Evolutionary conservation across 768 basidiomycete genomes (phyloP).

Genomic region (Fibroporia radiculosa): DNA sequence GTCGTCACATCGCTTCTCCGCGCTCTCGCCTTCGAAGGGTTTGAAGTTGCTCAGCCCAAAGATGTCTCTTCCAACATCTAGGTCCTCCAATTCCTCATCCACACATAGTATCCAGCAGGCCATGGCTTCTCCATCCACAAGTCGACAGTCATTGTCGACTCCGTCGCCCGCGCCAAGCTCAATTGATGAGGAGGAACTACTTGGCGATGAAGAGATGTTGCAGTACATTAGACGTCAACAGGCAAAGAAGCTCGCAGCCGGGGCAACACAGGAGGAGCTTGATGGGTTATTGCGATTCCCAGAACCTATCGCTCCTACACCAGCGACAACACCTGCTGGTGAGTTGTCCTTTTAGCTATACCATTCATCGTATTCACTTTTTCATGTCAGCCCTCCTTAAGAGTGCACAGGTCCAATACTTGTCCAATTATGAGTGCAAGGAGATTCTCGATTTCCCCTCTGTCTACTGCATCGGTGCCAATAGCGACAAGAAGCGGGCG

Average conservation of each 20-base stretch:
- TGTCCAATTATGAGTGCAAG: constrained; percentile 85
- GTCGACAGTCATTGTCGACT: constrained; percentile 70
- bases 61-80: constrained; percentile 51
- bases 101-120: constrained; percentile 47
- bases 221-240: constrained; percentile 89
- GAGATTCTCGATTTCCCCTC: constrained; percentile 84
- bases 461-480: constrained; percentile 76
- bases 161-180: constrained; percentile 77
- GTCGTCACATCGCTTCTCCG: constrained; percentile 64
- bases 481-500: constrained; percentile 79
- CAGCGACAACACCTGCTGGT: constrained; percentile 66
- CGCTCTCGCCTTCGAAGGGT: constrained; percentile 78
- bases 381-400: constrained; percentile 54
- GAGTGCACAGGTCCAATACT: constrained; percentile 54
- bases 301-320: constrained; percentile 70
- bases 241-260: constrained; percentile 76
- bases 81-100: constrained; percentile 41
- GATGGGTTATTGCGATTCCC: constrained; percentile 89
- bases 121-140: constrained; percentile 56
- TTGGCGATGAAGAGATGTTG: constrained; percentile 96
- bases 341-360: constrained; percentile 21
- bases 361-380: constrained; percentile 6
- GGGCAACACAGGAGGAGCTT: constrained; percentile 79
- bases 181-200: constrained; percentile 77
- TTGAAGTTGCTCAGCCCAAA: constrained; percentile 79